Base-by-base conservation (phyloP, 208 protist species). In the Trypanosomatidae sp. region DNA sequence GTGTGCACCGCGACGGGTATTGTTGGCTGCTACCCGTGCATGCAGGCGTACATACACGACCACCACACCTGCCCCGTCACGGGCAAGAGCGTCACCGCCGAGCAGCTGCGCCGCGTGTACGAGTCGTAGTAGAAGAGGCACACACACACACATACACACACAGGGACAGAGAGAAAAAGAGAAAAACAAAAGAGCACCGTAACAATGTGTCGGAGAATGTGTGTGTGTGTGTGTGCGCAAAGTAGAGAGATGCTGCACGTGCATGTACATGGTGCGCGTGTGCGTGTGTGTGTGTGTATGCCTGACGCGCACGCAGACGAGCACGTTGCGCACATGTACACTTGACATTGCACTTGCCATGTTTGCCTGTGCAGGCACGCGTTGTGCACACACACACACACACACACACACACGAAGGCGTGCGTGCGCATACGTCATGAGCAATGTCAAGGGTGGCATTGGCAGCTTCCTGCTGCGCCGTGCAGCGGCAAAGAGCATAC, bases 21-120 rank as follows among this genome's bases (percentile, higher is more conserved):
- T 1, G 61, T 92, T 13, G 69, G 82, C 8, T 92, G 82, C 63
- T 92, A 92, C 46, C 74, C 77, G 20, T 92, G 82, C 48, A 55
- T 92, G 30, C 56, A 66, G 26, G 42, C 37, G 13, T 43, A 72
- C 57, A 46, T 80, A 7, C 56, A 55, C n/a, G 65, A 73, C 22
- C 50, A 76, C 18, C 57, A 62, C 7, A 33, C 11, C 25, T 88
- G 82, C 40, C 82, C 82, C 0, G 71, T 88, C 33, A 84, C 77
- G 25, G 30, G 56, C 1, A 44, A 61, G 26, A 48, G 47, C 8
- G 62, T 67, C 20, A 61, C 62, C 4, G 49, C 68, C 20, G 71
- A 79, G 28, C 66, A 78, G 44, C 61, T 91, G 27, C 73, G 82
- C 10, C 77, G 82, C 10, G 53, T 90, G 21, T 90, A 81, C 49